A percentile compares a stretch with the other conserved stretches of the same genome.
These are phyloP conservation scores for Cymbopogon flexuosus DNA, from an alignment of 202 grass and related monocot genomes.

Conservation along the genomic window DNA sequence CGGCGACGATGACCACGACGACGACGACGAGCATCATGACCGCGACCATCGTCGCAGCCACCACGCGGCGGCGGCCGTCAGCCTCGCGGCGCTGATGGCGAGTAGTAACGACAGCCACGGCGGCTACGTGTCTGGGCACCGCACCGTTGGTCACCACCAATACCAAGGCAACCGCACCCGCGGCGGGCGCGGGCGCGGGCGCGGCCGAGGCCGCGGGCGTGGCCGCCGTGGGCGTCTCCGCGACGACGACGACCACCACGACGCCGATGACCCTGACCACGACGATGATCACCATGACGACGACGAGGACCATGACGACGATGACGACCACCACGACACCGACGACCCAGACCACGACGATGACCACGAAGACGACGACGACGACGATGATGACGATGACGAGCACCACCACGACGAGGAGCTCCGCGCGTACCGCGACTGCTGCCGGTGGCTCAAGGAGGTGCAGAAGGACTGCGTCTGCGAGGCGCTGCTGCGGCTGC, in stretches of 20 bases:
- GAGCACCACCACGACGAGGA: constrained; percentile 39
- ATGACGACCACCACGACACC: constrained; percentile 9
- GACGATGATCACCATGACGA: neutral
- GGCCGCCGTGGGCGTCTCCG: constrained; percentile 9
- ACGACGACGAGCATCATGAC: neutral
- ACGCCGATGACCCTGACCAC: constrained; percentile 4
- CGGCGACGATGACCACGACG: neutral
- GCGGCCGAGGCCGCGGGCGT: neutral
- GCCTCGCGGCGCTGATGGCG: constrained; percentile 15
- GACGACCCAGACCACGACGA: constrained; percentile 1
- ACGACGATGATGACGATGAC: neutral
- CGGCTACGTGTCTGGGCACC: neutral
- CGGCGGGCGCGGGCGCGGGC: constrained; percentile 1
- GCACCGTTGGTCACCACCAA: constrained; percentile 20
- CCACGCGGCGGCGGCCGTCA: constrained; percentile 3
- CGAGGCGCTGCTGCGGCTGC: constrained; percentile 60
- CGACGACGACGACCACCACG: constrained; percentile 13
- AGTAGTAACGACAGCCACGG: constrained; percentile 9
- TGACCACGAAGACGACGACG: neutral
- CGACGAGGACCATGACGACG: neutral
- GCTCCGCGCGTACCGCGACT: constrained; percentile 52
- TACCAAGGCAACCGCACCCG: constrained; percentile 27
- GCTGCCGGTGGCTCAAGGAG: constrained; percentile 76
- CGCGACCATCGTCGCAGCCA: neutral
- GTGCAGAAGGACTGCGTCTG: constrained; percentile 84